These are phyloP conservation scores for Stylosanthes scabra DNA, from an alignment of 331 rosid genomes.

Conservation along the genomic window DNA sequence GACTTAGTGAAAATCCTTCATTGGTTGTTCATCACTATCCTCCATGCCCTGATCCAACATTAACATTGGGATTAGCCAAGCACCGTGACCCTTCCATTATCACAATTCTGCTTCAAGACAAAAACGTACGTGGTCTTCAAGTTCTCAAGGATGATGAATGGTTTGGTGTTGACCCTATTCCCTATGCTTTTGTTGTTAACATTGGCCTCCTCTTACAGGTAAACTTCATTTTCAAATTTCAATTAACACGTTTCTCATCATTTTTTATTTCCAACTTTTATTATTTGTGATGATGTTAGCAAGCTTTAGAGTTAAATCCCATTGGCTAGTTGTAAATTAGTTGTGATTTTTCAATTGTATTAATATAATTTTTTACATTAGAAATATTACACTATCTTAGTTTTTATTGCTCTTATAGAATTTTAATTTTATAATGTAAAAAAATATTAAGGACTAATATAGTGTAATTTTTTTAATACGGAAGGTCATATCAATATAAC, in stretches of 20 bases:
- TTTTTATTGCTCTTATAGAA: too few relatives aligned
- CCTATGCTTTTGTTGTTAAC: conserved; percentile 71
- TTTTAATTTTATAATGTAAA: too few relatives aligned
- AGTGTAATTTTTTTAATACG: too few relatives aligned
- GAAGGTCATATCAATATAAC: too few relatives aligned
- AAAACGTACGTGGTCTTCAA: conserved; percentile 57
- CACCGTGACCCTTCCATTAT: conserved; percentile 68
- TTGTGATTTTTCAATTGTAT: too few relatives aligned
- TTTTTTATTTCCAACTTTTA: neutral
- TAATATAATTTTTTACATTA: too few relatives aligned
- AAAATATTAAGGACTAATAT: too few relatives aligned
- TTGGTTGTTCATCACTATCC: conserved; percentile 66
- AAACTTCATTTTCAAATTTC: neutral
- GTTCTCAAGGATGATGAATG: conserved; percentile 65
- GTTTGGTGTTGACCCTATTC: conserved; percentile 63
- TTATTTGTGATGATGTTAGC: neutral
- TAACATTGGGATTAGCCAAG: conserved; percentile 62
- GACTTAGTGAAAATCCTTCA: conserved; percentile 41
- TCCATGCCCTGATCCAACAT: conserved; percentile 73
- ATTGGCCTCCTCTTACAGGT: conserved; percentile 73
- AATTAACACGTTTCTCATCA: neutral
- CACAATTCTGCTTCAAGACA: conserved; percentile 64
- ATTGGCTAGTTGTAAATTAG: too few relatives aligned
- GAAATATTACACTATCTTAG: too few relatives aligned
- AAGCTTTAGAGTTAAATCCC: neutral